Percentiles rank a stretch among this genome's conserved stretches.
Evolutionary conservation across 129 eudicot genomes (phyloP).

Genomic region (Saussurea involucrata): DNA sequence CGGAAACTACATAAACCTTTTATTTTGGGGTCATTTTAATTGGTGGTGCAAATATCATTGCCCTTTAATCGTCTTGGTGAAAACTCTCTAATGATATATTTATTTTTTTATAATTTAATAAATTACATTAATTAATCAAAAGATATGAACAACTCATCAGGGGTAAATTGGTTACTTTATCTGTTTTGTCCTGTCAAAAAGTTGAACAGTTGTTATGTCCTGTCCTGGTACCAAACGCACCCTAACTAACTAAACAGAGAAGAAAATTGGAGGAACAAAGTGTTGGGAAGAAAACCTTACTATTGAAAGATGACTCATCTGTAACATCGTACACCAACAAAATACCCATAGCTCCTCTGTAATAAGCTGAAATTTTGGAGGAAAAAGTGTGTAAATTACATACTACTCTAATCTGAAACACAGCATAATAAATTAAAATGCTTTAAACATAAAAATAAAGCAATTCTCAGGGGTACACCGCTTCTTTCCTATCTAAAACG

Average conservation of each 20-base stretch:
- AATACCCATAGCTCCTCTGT: conserved; percentile 94
- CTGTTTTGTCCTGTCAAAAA: too few species aligned
- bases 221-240: too few species aligned
- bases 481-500: background rate
- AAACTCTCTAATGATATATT: too few species aligned
- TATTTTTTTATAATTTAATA: too few species aligned
- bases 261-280: background rate
- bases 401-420: background rate
- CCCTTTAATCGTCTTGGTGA: too few species aligned
- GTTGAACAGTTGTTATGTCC: too few species aligned
- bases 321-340: conserved; percentile 87
- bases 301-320: conserved; percentile 83
- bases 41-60: too few species aligned
- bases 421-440: background rate
- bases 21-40: too few species aligned
- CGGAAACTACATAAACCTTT: too few species aligned
- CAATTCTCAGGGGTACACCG: background rate
- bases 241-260: background rate
- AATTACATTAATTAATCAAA: too few species aligned
- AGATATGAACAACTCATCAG: too few species aligned
- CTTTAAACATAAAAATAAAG: background rate
- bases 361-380: conserved; percentile 48
- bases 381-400: conserved; percentile 4
- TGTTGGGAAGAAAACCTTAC: conserved; percentile 50
- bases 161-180: too few species aligned